Conservation (phyloP, 1,284 basidiomycete species). For the Xanthoconium separans region DNA sequence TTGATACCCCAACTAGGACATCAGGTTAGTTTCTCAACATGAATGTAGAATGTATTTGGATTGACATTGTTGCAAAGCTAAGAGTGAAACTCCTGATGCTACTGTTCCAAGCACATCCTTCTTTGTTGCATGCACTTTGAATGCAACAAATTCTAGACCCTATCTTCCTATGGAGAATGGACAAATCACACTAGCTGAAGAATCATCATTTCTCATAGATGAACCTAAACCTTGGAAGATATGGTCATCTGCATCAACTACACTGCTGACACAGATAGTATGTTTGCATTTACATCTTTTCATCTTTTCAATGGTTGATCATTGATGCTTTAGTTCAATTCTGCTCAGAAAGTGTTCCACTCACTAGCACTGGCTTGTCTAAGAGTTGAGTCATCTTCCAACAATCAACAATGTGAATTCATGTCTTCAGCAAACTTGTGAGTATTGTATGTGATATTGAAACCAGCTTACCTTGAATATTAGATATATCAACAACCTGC, state of each 20-base stretch:
- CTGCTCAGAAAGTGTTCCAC: not conserved
- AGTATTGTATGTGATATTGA: not conserved
- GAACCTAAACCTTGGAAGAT: not conserved
- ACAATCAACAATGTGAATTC: not conserved
- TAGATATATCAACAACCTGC: not conserved
- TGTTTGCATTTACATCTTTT: not conserved
- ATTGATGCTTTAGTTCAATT: not conserved
- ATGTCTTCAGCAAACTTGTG: not conserved
- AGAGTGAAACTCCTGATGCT: rapidly evolving
- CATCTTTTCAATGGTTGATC: not conserved
- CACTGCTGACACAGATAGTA: not conserved
- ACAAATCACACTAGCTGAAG: not conserved
- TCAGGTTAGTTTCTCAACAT: not conserved
- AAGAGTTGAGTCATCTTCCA: not conserved
- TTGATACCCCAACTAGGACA: too few species aligned
- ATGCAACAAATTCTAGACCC: not conserved
- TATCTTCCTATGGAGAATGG: not conserved
- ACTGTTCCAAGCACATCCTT: not conserved
- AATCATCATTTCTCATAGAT: not conserved
- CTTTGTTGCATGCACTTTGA: not conserved
- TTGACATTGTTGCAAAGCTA: not conserved
- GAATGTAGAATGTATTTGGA: not conserved
- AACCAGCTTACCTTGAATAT: not conserved
- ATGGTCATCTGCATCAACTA: not conserved
- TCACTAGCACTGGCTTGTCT: not conserved